Conservation (phyloP, 495 filamentous ascomycete genomes). For the Echria macrotheca region DNA sequence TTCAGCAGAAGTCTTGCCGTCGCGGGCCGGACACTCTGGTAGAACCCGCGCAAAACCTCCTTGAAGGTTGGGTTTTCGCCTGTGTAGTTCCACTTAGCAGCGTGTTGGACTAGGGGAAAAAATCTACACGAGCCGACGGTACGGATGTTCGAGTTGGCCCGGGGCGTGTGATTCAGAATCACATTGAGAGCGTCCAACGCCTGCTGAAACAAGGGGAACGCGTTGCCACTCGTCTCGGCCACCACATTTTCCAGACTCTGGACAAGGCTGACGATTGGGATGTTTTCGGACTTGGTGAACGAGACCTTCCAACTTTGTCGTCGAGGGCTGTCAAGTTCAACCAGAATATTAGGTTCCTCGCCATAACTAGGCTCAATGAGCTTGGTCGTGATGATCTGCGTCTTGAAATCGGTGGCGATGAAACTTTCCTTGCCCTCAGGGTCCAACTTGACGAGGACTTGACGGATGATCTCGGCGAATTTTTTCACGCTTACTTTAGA, state of each 20-base stretch:
- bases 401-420: slow-evolving; percentile 57
- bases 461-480: too few species aligned
- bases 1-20: slow-evolving; percentile 62
- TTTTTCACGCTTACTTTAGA: too few species aligned
- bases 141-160: slow-evolving; percentile 22
- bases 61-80: neutral
- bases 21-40: slow-evolving; percentile 60
- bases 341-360: slow-evolving; percentile 36
- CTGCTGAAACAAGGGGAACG: slow-evolving; percentile 35
- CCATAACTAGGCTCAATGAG: slow-evolving; percentile 30
- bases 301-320: slow-evolving; percentile 39
- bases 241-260: slow-evolving; percentile 44
- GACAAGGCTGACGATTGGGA: slow-evolving; percentile 46
- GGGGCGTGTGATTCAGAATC: slow-evolving; percentile 39
- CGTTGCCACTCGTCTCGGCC: slow-evolving; percentile 31
- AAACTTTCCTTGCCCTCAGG: too few species aligned
- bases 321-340: slow-evolving; percentile 33
- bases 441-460: too few species aligned
- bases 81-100: slow-evolving; percentile 12
- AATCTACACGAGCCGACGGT: slow-evolving; percentile 39
- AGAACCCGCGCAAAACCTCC: slow-evolving; percentile 57
- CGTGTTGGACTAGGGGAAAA: too few species aligned
- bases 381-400: slow-evolving; percentile 40
- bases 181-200: slow-evolving; percentile 47
- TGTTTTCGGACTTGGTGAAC: slow-evolving; percentile 32